Conservation (phyloP, 805 yeast genomes). For the Cyberlindnera suaveolens region DNA sequence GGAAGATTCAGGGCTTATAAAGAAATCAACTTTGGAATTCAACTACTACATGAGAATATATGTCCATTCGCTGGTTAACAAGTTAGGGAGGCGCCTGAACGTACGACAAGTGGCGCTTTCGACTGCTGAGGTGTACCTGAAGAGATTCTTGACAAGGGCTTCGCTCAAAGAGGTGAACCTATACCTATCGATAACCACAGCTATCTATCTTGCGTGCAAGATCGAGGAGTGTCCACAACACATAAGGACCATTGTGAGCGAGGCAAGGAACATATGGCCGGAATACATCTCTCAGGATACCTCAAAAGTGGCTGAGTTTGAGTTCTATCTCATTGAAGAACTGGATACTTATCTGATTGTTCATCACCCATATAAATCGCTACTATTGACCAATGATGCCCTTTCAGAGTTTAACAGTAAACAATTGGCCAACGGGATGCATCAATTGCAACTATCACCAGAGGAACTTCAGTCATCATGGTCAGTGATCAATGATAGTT, state of each 20-base stretch:
- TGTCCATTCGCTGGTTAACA: constrained; percentile 67
- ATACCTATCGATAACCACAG: constrained; percentile 75
- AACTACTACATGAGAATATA: constrained; percentile 64
- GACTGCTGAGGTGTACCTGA: constrained; percentile 80
- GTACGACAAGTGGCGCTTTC: constrained; percentile 80
- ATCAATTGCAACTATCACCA: constrained; percentile 33
- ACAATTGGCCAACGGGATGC: neutral
- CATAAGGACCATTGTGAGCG: constrained; percentile 73
- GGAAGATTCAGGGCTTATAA: constrained; percentile 36
- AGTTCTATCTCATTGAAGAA: constrained; percentile 88
- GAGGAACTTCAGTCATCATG: constrained; percentile 82
- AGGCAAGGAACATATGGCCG: constrained; percentile 90
- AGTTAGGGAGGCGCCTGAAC: constrained; percentile 71
- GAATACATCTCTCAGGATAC: constrained; percentile 89
- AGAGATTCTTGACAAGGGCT: constrained; percentile 69
- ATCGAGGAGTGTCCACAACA: constrained; percentile 96
- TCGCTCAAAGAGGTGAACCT: constrained; percentile 77
- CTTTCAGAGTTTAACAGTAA: constrained; percentile 21
- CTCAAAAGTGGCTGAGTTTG: constrained; percentile 90
- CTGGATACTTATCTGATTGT: constrained; percentile 64
- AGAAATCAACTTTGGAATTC: constrained; percentile 33
- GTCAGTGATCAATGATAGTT: constrained; percentile 86
- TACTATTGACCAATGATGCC: constrained; percentile 42
- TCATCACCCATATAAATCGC: constrained; percentile 68
- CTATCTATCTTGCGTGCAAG: constrained; percentile 85